Conservation (phyloP, 495 filamentous ascomycete genomes). For the Elaphomyces granulatus region DNA sequence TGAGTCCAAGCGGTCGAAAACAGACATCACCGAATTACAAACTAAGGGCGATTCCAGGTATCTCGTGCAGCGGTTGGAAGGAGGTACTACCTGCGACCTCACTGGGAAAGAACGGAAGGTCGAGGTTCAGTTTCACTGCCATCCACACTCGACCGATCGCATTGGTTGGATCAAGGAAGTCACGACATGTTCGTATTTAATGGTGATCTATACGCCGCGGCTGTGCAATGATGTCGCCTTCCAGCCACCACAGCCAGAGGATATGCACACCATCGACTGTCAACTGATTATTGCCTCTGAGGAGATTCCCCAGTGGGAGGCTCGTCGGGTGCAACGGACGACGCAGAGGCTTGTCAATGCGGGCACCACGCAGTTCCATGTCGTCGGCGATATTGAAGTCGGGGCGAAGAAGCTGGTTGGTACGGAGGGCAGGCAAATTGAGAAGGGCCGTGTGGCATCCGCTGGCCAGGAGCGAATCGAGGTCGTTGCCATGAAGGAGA, state of each 20-base stretch:
- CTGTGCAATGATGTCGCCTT: constrained; percentile 91
- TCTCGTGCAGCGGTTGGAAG: constrained; percentile 72
- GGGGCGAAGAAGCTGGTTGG: constrained; percentile 44
- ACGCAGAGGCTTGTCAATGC: constrained; percentile 25
- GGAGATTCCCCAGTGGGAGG: constrained; percentile 44
- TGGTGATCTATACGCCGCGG: constrained; percentile 86
- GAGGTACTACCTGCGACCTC: constrained; percentile 83
- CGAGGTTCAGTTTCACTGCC: constrained; percentile 90
- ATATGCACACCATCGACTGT: constrained; percentile 66
- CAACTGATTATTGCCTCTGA: constrained; percentile 48
- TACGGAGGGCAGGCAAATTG: constrained; percentile 39
- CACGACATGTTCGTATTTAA: constrained; percentile 83
- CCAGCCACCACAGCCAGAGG: constrained; percentile 66
- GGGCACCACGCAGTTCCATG: constrained; percentile 19
- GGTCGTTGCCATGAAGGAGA: constrained; percentile 39
- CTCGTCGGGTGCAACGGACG: constrained; percentile 30
- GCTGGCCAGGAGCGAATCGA: constrained; percentile 32
- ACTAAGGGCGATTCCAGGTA: constrained; percentile 75
- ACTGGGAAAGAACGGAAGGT: constrained; percentile 74
- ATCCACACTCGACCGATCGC: constrained; percentile 62
- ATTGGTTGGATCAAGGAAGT: constrained; percentile 95
- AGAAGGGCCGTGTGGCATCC: constrained; percentile 33
- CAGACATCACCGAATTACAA: constrained; percentile 48
- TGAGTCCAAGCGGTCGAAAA: constrained; percentile 15
- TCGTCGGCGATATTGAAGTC: constrained; percentile 46